These are phyloP conservation scores for Triangularia setosa DNA, from an alignment of 2,329 filamentous ascomycete species.

Conservation along the genomic window DNA sequence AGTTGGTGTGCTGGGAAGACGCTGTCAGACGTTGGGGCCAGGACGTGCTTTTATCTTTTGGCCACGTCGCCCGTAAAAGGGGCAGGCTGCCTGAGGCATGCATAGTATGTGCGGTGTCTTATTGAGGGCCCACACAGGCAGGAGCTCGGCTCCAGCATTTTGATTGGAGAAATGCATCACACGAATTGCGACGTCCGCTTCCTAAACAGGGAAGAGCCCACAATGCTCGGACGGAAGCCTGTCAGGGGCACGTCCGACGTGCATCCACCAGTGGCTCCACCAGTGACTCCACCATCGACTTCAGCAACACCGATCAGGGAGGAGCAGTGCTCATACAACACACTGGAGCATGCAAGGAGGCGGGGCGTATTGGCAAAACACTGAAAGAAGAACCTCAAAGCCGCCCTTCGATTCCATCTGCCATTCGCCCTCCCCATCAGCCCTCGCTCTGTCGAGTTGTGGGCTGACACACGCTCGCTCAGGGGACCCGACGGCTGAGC, in stretches of 20 bases:
- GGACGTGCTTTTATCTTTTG: constrained; percentile 29
- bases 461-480: not conserved
- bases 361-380: not conserved
- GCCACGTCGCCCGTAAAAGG: constrained; percentile 25
- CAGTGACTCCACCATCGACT: constrained; percentile 7
- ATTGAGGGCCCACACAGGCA: not conserved
- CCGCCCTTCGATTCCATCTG: not conserved
- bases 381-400: not conserved
- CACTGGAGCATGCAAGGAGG: constrained; percentile 13
- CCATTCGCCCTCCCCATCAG: not conserved
- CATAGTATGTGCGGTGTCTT: not conserved
- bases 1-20: constrained; percentile 1
- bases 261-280: not conserved
- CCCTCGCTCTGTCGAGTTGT: not conserved
- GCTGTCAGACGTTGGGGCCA: constrained; percentile 18
- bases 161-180: constrained; percentile 26
- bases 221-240: constrained; percentile 8
- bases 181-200: constrained; percentile 22
- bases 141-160: not conserved
- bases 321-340: not conserved
- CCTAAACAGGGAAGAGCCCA: constrained; percentile 22
- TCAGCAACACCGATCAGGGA: constrained; percentile 11
- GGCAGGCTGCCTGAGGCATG: constrained; percentile 26
- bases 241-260: constrained; percentile 15
- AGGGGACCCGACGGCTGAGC: constrained; percentile 1